phyloP scores from a whole-genome alignment of 257 asterid species.

The Primulina tabacum region DNA sequence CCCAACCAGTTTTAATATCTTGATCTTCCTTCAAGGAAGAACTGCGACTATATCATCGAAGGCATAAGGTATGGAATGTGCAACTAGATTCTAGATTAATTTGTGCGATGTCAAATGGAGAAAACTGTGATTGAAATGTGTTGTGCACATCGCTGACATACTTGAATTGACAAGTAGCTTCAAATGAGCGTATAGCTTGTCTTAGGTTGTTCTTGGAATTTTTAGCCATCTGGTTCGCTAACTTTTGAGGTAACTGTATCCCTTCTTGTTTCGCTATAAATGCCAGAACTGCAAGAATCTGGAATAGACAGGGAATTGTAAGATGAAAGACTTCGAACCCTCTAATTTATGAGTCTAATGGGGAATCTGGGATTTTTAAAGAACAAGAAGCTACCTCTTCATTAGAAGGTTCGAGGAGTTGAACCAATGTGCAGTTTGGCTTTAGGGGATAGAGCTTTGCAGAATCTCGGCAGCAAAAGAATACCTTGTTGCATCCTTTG shows the following conservation, averaged over 20 bases:
- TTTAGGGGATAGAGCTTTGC: conserved; percentile 56
- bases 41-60: conserved; percentile 38
- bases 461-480: conserved; percentile 82
- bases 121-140: conserved; percentile 14
- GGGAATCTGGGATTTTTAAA: conserved; percentile 10
- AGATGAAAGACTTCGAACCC: conserved; percentile 19
- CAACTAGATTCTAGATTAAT: background rate
- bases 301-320: conserved; percentile 18
- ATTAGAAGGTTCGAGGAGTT: conserved; percentile 69
- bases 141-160: conserved; percentile 28
- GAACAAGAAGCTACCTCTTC: conserved; percentile 50
- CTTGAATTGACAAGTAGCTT: conserved; percentile 77
- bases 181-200: conserved; percentile 85
- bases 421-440: conserved; percentile 59
- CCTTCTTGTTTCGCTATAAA: conserved; percentile 67
- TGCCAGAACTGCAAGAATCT: conserved; percentile 63
- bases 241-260: conserved; percentile 45
- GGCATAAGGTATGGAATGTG: conserved; percentile 18
- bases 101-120: conserved; percentile 6
- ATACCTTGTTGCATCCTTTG: conserved; percentile 57
- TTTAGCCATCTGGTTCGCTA: conserved; percentile 60
- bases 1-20: conserved; percentile 80
- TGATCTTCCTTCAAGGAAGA: conserved; percentile 51
- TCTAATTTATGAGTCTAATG: background rate
- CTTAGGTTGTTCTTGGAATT: conserved; percentile 73